Base-by-base conservation (phyloP, 2,329 filamentous ascomycete genomes). In the Neophaeococcomyces mojaviensis region DNA sequence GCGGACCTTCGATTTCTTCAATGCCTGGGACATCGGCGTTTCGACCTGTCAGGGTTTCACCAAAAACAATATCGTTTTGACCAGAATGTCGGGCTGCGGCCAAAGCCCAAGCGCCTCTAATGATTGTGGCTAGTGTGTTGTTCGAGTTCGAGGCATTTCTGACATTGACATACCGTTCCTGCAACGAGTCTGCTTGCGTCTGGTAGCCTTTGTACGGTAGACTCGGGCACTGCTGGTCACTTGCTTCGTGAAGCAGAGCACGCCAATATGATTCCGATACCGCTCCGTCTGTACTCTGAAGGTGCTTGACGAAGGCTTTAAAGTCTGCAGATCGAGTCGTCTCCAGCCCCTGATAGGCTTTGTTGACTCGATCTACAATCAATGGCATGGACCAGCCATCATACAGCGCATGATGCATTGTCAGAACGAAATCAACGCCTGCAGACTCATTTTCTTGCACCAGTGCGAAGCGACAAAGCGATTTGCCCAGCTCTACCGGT, bases 331-430 rank as follows among this genome's bases (percentile, higher is more conserved):
- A 31, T 30, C 26, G n/a, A 13, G 33, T 16, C 12, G 35, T 39
- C 26, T 40, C 16, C 19, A 39, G 20, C 13, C 44, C 49, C 24
- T 39, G 35, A 48, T 68, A 68, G 15, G 64, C 61, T 20, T 64
- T 57, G 33, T 66, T 60, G 2, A 69, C 60, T 46, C 60, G 61
- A 13, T 59, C 55, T 36, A 67, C 58, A 20, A 69, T 58, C 12
- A 66, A 54, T 3, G 63, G 59, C 41, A 68, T 55, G 36, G 64
- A 68, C 67, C 64, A 70, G 8, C 72, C 73, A 57, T 77, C 73
- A 49, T 76, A 76, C 1, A 76, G 59, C 4, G 70, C 70, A 44
- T 76, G 73, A 47, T 76, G 73, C 41, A 73, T 66, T 0, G 69
- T 70, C 61, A 71, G 71, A 3, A 73, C 63, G 15, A 77, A 69